Conservation (phyloP, 495 filamentous ascomycete genomes). For the Eremomyces bilateralis region DNA sequence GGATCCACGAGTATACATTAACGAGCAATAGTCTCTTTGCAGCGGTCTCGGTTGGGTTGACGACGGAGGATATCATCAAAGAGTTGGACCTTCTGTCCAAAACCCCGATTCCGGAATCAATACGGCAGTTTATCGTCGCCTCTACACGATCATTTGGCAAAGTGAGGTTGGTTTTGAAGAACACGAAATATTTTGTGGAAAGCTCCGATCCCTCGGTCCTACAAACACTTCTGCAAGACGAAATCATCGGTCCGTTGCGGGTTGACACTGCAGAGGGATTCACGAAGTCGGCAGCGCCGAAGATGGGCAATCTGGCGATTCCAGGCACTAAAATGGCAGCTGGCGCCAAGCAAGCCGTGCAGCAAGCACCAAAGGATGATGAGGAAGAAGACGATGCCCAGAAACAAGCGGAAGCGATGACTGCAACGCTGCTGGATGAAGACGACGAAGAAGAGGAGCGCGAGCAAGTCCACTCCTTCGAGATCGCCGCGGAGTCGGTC, state of each 20-base stretch:
- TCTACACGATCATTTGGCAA: conserved; percentile 86
- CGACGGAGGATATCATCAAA: conserved; percentile 72
- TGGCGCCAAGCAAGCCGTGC: conserved; percentile 43
- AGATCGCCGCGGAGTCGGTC: conserved; percentile 56
- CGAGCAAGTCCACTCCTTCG: conserved; percentile 83
- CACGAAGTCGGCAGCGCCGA: conserved; percentile 59
- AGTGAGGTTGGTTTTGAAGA: conserved; percentile 82
- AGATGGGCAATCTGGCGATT: conserved; percentile 78
- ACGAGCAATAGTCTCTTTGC: conserved; percentile 87
- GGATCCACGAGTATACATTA: conserved; percentile 81
- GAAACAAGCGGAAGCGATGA: conserved; percentile 11
- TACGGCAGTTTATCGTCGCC: conserved; percentile 56
- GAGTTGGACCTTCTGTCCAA: conserved; percentile 76
- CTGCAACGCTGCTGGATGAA: conserved; percentile 27
- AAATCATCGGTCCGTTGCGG: conserved; percentile 40
- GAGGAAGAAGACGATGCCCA: conserved; percentile 28
- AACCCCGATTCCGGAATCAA: conserved; percentile 56
- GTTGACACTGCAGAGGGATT: conserved; percentile 46
- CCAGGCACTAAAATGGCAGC: conserved; percentile 87
- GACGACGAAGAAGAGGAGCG: conserved; percentile 83
- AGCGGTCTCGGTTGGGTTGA: conserved; percentile 76
- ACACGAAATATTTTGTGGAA: conserved; percentile 86
- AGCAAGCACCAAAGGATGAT: conserved; percentile 17
- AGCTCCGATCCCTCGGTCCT: conserved; percentile 68
- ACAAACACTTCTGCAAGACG: conserved; percentile 57